Conservation (phyloP, 805 yeast species). For the Candida nonsorbophila region DNA sequence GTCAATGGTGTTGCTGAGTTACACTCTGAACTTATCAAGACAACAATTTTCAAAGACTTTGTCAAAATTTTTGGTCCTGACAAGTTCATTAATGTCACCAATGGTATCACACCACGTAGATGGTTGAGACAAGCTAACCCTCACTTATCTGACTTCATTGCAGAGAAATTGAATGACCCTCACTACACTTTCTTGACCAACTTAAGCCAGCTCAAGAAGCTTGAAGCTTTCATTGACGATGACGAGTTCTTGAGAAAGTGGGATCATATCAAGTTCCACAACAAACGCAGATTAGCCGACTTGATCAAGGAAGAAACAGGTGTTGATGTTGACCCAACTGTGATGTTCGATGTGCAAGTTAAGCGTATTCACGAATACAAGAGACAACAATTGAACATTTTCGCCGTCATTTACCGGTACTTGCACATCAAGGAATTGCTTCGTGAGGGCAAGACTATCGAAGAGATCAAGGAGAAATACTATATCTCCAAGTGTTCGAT, state of each 20-base stretch:
- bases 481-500: conserved; percentile 72
- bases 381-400: conserved; percentile 89
- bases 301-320: conserved; percentile 63
- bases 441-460: conserved; percentile 37
- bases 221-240: conserved; percentile 67
- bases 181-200: conserved; percentile 61
- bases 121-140: conserved; percentile 96
- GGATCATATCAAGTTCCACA: conserved; percentile 64
- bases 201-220: conserved; percentile 58
- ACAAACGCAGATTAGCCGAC: conserved; percentile 62
- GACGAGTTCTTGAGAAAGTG: conserved; percentile 61
- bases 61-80: conserved; percentile 77
- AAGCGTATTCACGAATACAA: conserved; percentile 94
- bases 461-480: conserved; percentile 52
- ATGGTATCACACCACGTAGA: conserved; percentile 94
- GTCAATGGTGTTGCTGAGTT: conserved; percentile 96
- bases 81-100: conserved; percentile 87
- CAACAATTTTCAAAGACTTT: conserved; percentile 87
- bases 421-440: conserved; percentile 66
- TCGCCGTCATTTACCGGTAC: conserved; percentile 84
- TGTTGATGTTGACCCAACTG: conserved; percentile 63
- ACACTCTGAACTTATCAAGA: conserved; percentile 85
- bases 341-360: conserved; percentile 86
- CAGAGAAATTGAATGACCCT: conserved; percentile 63
- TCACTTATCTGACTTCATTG: conserved; percentile 64